Evolutionary conservation across 352 stramenopile genomes (phyloP).

Genomic region (Elongisporangium senticosum): DNA sequence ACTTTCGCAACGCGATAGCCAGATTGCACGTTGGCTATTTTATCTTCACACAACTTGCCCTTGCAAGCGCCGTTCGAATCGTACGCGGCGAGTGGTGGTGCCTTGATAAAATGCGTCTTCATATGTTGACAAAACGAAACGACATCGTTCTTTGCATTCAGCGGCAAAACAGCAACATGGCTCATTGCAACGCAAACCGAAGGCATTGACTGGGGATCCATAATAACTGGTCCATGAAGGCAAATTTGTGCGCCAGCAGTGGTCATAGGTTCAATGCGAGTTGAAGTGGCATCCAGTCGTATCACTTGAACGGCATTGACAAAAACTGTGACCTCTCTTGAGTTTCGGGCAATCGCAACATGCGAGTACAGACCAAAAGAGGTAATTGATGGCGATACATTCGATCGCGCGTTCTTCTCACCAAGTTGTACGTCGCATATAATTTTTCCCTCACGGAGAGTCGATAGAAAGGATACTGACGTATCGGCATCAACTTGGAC

Average conservation of each 20-base stretch:
- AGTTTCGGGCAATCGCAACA: constrained; percentile 9
- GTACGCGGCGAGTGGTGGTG: constrained; percentile 38
- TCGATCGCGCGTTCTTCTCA: background rate
- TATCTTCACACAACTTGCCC: constrained; percentile 23
- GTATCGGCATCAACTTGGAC: constrained; percentile 4
- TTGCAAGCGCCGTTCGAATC: constrained; percentile 16
- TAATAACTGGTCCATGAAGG: constrained; percentile 9
- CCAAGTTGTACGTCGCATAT: background rate
- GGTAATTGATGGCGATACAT: background rate
- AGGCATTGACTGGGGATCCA: background rate
- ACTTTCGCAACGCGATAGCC: constrained; percentile 47
- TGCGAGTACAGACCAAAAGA: constrained; percentile 21
- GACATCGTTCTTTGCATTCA: constrained; percentile 8
- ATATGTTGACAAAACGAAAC: constrained; percentile 30
- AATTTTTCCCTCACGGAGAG: background rate
- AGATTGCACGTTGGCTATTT: constrained; percentile 28
- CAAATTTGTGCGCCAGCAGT: background rate
- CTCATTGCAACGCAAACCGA: constrained; percentile 19
- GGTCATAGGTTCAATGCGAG: background rate
- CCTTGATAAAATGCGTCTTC: constrained; percentile 37
- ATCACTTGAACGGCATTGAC: constrained; percentile 14
- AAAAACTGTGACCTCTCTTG: constrained; percentile 9
- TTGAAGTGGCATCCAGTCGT: constrained; percentile 1
- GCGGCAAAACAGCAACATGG: constrained; percentile 37
- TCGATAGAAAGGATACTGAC: background rate